phyloP scores from a whole-genome alignment of 2,329 filamentous ascomycete species.

The Penicillium fuscoglaucum region DNA sequence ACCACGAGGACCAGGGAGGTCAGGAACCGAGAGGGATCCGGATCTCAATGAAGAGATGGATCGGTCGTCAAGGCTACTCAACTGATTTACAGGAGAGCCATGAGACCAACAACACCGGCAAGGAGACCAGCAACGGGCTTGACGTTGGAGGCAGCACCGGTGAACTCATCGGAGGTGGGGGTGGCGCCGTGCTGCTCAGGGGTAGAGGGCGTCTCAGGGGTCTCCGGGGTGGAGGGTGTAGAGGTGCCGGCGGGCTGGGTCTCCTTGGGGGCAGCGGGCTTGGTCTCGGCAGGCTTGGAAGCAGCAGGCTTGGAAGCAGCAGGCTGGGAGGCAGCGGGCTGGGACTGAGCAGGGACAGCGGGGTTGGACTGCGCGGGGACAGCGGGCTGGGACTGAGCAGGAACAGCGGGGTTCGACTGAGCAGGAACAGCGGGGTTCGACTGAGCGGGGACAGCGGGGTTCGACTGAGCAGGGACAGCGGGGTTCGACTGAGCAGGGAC shows the following conservation, averaged over 20 bases:
- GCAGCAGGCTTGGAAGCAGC: not conserved
- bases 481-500: not conserved
- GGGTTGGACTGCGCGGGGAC: not conserved
- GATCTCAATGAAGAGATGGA: conserved; percentile 1
- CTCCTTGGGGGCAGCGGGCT: not conserved
- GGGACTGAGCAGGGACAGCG: not conserved
- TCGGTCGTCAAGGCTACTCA: conserved; percentile 7
- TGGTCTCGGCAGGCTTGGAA: not conserved
- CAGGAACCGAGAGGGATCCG: conserved; percentile 4
- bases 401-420: too few relatives aligned
- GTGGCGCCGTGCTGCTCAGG: conserved; percentile 11
- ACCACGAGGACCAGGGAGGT: conserved; percentile 19
- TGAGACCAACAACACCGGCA: conserved; percentile 39
- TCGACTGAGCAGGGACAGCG: too few relatives aligned
- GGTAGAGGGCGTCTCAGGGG: conserved; percentile 6
- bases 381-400: not conserved
- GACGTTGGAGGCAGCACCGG: conserved; percentile 38
- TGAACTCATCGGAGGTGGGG: conserved; percentile 25
- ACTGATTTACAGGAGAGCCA: conserved; percentile 40
- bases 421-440: too few relatives aligned
- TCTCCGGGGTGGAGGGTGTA: conserved; percentile 3
- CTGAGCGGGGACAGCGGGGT: too few relatives aligned
- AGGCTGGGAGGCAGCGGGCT: not conserved
- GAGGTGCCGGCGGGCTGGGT: not conserved
- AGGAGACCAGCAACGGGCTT: conserved; percentile 40